phyloP scores from a whole-genome alignment of 2,329 filamentous ascomycete genomes.

The Fusarium clavum region DNA sequence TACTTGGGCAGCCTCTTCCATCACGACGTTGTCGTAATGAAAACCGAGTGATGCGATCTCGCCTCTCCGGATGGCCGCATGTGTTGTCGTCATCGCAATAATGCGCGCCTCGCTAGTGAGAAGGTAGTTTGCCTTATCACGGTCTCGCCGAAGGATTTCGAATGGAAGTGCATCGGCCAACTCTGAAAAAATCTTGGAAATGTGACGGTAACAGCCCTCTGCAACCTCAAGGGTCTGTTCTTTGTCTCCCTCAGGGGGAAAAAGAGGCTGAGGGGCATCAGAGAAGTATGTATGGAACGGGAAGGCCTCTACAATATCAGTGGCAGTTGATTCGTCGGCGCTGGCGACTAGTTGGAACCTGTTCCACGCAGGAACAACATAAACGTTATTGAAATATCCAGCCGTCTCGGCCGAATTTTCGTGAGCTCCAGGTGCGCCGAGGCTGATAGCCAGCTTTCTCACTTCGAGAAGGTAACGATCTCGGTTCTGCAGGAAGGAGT shows the following conservation, averaged over 20 bases:
- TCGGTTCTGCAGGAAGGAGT: conserved; percentile 93
- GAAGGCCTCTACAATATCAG: conserved; percentile 78
- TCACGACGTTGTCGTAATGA: conserved; percentile 96
- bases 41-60: conserved; percentile 95
- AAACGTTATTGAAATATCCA: conserved; percentile 94
- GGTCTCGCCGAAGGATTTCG: conserved; percentile 87
- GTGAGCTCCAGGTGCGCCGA: conserved; percentile 92
- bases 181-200: conserved; percentile 90
- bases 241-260: conserved; percentile 73
- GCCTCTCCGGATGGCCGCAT: conserved; percentile 91
- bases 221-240: conserved; percentile 80
- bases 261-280: conserved; percentile 87
- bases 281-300: conserved; percentile 91
- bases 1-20: conserved; percentile 98
- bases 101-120: conserved; percentile 96
- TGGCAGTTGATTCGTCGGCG: conserved; percentile 64
- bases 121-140: conserved; percentile 96
- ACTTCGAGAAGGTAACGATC: conserved; percentile 84
- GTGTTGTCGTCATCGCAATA: conserved; percentile 98
- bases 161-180: conserved; percentile 94
- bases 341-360: conserved; percentile 76
- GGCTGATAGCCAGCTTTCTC: conserved; percentile 83
- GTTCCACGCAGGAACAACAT: conserved; percentile 87
- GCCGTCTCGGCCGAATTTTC: conserved; percentile 96
- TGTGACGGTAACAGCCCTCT: conserved; percentile 87